Percentiles rank a stretch among this genome's conserved stretches.
phyloP scores from a whole-genome alignment of 805 yeast genomes.

The Myxozyma vanderwaltii region DNA sequence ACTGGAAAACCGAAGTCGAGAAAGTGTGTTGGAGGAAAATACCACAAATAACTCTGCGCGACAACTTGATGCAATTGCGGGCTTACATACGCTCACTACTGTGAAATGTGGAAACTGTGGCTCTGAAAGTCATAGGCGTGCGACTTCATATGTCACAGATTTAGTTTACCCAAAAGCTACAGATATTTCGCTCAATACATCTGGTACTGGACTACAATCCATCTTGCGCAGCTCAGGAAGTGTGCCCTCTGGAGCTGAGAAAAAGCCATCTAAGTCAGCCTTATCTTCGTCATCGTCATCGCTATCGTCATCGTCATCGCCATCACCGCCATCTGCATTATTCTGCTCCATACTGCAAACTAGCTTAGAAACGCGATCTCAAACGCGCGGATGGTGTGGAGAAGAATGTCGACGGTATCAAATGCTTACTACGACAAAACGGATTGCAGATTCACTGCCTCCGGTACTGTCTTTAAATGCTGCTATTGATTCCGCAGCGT shows the following conservation, averaged over 20 bases:
- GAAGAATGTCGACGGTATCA: constrained; percentile 56
- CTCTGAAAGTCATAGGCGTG: constrained; percentile 29
- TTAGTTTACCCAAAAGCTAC: constrained; percentile 29
- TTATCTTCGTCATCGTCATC: background rate
- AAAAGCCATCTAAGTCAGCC: background rate
- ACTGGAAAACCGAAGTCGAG: constrained; percentile 41
- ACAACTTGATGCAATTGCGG: constrained; percentile 29
- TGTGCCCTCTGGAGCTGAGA: background rate
- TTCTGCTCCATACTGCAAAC: constrained; percentile 36
- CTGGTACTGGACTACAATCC: background rate
- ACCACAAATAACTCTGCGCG: background rate
- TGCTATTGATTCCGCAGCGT: constrained; percentile 45
- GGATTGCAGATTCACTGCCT: constrained; percentile 57
- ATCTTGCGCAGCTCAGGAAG: background rate
- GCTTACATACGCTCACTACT: constrained; percentile 30
- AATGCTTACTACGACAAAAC: constrained; percentile 55
- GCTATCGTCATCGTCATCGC: no score
- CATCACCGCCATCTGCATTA: no score
- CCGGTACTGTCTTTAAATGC: constrained; percentile 66
- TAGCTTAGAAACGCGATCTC: constrained; percentile 38
- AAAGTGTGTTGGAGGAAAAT: constrained; percentile 35
- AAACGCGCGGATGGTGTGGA: constrained; percentile 55
- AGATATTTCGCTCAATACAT: background rate
- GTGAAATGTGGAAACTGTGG: constrained; percentile 37
- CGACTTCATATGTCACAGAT: constrained; percentile 35